Base-by-base conservation (phyloP, 2,329 filamentous ascomycete species). In the Monilinia fructigena region DNA sequence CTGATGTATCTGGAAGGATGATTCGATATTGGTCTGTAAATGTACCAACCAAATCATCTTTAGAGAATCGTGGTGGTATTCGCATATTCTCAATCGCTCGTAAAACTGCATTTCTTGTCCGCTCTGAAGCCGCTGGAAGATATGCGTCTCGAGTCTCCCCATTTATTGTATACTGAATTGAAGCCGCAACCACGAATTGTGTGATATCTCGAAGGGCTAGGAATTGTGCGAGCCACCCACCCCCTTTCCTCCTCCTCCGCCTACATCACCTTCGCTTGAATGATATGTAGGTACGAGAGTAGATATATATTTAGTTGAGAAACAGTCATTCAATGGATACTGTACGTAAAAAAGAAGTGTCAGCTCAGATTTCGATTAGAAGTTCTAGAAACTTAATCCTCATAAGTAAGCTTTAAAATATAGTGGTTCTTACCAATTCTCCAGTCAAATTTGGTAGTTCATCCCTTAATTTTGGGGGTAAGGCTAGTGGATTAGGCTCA, bases 181-280 rank as follows among this genome's bases (percentile, higher is more conserved):
- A 79, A 16, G 78, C 78, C 16, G 75, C 78, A 11, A 79, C 74
- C 2, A 79, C 73, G 63, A 78, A 80, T 16, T 77, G 76, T 0
- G 77, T 75, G 11, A 79, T 72, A 71, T 80, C 79, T 66, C 78
- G 72, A 14, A 80, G 73, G 0, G 79, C 75, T 5, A 80, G 71
- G 58, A 79, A 78, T 60, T 79, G 77, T 6, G 75, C 65, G 14
- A 80, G 70, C 79, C 79, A 80, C 18, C 55, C 38, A 12, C 38
- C 42, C 55, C 55, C 14, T 14, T 38, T 42, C n/a, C 55, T 28
- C 14, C 55, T 42, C n/a, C 54, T 42, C 54, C 54, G 4, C 42
- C 42, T 18, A 2, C 55, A 8, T 35, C 35, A 66, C 74, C 68
- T n/a, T 67, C 73, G n/a, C 73, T 68, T 18, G 70, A 71, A 5